Conservation (phyloP, 148 eudicot species). For the Camellia japonica region DNA sequence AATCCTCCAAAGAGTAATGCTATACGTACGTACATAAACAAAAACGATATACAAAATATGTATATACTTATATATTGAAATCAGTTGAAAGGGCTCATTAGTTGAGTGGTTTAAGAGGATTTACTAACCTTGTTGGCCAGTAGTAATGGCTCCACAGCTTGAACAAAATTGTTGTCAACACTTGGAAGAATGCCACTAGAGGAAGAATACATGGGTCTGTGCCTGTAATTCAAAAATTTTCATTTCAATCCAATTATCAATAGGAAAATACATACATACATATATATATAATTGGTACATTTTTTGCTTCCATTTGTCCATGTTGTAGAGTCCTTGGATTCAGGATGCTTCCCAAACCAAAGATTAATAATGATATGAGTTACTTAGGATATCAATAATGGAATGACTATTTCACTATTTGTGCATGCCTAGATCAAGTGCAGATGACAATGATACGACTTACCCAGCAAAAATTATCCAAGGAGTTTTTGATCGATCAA, state of each 20-base stretch:
- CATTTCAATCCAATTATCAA: too few relatives aligned
- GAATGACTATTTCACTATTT: not conserved
- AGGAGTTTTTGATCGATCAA: constrained; percentile 72
- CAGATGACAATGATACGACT: not conserved
- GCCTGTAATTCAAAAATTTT: constrained; percentile 38
- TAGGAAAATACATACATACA: too few relatives aligned
- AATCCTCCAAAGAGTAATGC: not conserved
- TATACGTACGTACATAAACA: not conserved
- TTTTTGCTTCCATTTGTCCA: too few relatives aligned
- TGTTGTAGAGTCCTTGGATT: too few relatives aligned
- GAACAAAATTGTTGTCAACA: constrained; percentile 47
- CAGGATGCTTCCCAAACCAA: too few relatives aligned
- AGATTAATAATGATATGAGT: too few relatives aligned
- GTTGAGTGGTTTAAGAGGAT: not conserved
- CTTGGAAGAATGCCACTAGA: constrained; percentile 21
- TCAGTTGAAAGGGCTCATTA: not conserved
- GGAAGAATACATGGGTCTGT: constrained; percentile 82
- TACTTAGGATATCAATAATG: too few relatives aligned
- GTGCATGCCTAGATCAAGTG: too few relatives aligned
- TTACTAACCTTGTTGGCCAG: constrained; percentile 54
- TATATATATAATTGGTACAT: too few relatives aligned
- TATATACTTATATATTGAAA: not conserved
- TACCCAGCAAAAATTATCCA: constrained; percentile 85
- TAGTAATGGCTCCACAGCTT: constrained; percentile 71
- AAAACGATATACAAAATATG: not conserved